Percentiles rank a stretch among this genome's conserved stretches.
Evolutionary conservation across 2,329 filamentous ascomycete genomes (phyloP).

Genomic region (Dactylellina drechsleri): DNA sequence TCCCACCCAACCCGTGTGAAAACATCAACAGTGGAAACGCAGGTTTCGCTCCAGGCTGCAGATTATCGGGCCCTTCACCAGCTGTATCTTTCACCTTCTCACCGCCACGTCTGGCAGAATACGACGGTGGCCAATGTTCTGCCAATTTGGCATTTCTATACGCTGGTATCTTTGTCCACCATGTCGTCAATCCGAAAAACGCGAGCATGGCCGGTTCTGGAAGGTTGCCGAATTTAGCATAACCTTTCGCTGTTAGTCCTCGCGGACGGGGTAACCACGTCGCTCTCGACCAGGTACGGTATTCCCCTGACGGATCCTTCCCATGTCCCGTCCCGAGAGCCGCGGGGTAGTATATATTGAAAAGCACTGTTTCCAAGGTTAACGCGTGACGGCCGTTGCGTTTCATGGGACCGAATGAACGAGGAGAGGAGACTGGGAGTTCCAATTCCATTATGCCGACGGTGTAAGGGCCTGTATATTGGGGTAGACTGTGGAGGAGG

Average conservation of each 20-base stretch:
- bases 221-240: conserved; percentile 29
- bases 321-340: conserved; percentile 60
- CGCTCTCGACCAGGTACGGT: conserved; percentile 43
- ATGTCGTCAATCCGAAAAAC: conserved; percentile 60
- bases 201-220: conserved; percentile 20
- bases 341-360: conserved; percentile 84
- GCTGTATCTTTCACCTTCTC: conserved; percentile 65
- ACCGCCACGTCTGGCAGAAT: conserved; percentile 76
- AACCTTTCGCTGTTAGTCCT: conserved; percentile 26
- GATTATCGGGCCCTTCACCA: conserved; percentile 66
- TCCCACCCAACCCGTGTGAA: conserved; percentile 84
- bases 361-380: conserved; percentile 77
- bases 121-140: conserved; percentile 75
- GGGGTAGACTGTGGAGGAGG: conserved; percentile 76
- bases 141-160: conserved; percentile 61
- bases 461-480: conserved; percentile 79
- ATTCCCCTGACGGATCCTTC: conserved; percentile 23
- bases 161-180: conserved; percentile 59
- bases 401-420: conserved; percentile 60
- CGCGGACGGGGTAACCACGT: conserved; percentile 27
- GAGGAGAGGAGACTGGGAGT: conserved; percentile 71
- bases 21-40: conserved; percentile 86
- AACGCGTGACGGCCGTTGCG: conserved; percentile 63
- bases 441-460: conserved; percentile 85
- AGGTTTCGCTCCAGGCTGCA: conserved; percentile 64